Evolutionary conservation across 371 early-diverging fungal genomes (phyloP).

Genomic region (Cokeromyces recurvatus): DNA sequence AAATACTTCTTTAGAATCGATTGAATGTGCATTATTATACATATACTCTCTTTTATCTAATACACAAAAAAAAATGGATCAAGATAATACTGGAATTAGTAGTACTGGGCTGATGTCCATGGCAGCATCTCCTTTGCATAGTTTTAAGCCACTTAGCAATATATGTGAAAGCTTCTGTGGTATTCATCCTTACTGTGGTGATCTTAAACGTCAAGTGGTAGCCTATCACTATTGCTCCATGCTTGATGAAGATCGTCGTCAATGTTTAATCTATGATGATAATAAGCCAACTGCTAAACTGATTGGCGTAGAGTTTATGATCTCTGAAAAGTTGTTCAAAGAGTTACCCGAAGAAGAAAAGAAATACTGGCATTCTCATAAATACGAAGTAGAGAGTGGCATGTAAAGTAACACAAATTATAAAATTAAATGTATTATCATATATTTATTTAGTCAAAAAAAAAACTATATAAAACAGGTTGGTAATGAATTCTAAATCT

Average conservation of each 20-base stretch:
- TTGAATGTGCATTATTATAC: too few species aligned
- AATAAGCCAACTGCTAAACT: constrained; percentile 30
- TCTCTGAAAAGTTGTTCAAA: constrained; percentile 40
- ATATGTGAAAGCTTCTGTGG: constrained; percentile 15
- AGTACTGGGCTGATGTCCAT: too few species aligned
- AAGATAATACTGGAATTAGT: too few species aligned
- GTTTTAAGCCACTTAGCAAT: neutral
- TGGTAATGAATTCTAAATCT: constrained; percentile 12
- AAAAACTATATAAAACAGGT: neutral
- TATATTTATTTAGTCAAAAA: too few species aligned
- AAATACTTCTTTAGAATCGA: too few species aligned
- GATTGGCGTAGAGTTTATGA: constrained; percentile 53
- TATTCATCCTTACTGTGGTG: constrained; percentile 26
- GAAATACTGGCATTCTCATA: constrained; percentile 46
- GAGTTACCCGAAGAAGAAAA: constrained; percentile 35
- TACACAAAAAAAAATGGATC: too few species aligned
- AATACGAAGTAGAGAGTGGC: constrained; percentile 38
- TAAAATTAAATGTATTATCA: too few species aligned
- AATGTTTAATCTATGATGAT: constrained; percentile 49
- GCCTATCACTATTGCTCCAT: constrained; percentile 45
- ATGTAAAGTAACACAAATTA: too few species aligned
- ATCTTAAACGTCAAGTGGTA: constrained; percentile 35
- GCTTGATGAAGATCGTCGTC: constrained; percentile 45
- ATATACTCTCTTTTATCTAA: too few species aligned
- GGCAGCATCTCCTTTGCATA: neutral